Conservation (phyloP, 1,139 yeast species). For the Arxiozyma bovina region DNA sequence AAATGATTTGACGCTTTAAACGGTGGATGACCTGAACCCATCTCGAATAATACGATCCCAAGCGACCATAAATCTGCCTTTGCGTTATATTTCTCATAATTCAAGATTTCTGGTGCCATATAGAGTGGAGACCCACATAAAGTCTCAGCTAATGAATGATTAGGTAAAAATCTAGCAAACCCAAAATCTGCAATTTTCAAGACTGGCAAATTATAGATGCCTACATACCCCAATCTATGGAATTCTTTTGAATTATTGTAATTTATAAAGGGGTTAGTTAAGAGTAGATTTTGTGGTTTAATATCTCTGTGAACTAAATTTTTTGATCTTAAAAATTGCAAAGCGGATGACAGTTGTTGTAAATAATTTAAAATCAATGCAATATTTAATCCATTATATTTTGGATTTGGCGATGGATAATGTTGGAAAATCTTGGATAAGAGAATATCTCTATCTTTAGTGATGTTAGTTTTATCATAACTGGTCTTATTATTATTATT, state of each 20-base stretch:
- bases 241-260: conserved; percentile 53
- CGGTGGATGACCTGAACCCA: conserved; percentile 93
- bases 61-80: conserved; percentile 98
- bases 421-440: conserved; percentile 65
- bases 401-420: conserved; percentile 70
- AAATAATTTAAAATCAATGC: conserved; percentile 73
- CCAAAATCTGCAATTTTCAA: conserved; percentile 95
- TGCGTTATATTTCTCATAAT: conserved; percentile 92
- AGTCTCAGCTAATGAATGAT: conserved; percentile 91
- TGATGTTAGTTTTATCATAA: conserved; percentile 52
- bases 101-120: conserved; percentile 95
- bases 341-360: conserved; percentile 78
- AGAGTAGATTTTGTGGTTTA: conserved; percentile 82
- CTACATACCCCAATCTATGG: conserved; percentile 48
- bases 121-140: conserved; percentile 94
- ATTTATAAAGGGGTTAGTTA: conserved; percentile 60
- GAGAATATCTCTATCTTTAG: conserved; percentile 68
- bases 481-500: conserved; percentile 39
- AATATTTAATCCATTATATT: conserved; percentile 71
- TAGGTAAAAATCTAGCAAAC: conserved; percentile 87
- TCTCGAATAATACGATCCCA: conserved; percentile 90
- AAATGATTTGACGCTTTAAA: conserved; percentile 88
- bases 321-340: conserved; percentile 68
- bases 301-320: conserved; percentile 89
- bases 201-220: conserved; percentile 81